Evolutionary conservation across 306 rosid species (phyloP).

Genomic region (Potentilla sterilis): DNA sequence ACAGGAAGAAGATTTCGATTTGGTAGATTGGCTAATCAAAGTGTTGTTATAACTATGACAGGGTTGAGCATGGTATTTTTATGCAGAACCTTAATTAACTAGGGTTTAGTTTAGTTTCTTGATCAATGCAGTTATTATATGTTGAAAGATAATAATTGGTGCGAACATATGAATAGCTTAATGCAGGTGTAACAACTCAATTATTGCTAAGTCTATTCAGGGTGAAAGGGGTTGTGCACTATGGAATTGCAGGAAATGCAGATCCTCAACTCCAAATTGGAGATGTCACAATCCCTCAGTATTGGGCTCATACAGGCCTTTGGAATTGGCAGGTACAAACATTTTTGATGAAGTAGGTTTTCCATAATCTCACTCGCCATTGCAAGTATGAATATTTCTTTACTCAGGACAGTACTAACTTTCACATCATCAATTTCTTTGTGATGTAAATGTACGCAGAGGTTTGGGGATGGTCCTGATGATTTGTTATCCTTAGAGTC

Average conservation of each 20-base stretch:
- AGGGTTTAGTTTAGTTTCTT: neutral
- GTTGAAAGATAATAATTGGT: neutral
- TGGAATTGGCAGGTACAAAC: conserved; percentile 80
- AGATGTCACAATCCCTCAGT: conserved; percentile 67
- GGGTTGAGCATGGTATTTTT: conserved; percentile 66
- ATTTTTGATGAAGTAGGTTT: neutral
- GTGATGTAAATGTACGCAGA: conserved; percentile 29
- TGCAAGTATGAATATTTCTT: neutral
- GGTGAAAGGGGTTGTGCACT: conserved; percentile 62
- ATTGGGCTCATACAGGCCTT: conserved; percentile 78
- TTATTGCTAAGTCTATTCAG: conserved; percentile 52
- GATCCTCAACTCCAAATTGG: conserved; percentile 68
- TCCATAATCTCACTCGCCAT: neutral
- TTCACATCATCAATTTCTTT: neutral
- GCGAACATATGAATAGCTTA: conserved; percentile 38
- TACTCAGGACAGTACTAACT: neutral
- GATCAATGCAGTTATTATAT: neutral
- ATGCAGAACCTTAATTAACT: neutral
- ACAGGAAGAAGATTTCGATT: conserved; percentile 70
- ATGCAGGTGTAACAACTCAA: conserved; percentile 66
- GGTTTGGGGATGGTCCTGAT: conserved; percentile 52
- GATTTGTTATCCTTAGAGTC: conserved; percentile 51
- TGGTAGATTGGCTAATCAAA: conserved; percentile 47
- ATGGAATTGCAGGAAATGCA: conserved; percentile 78
- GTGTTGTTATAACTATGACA: conserved; percentile 57